Evolutionary conservation across 345 rosid species (phyloP).

Genomic region (Gossypium thurberi): DNA sequence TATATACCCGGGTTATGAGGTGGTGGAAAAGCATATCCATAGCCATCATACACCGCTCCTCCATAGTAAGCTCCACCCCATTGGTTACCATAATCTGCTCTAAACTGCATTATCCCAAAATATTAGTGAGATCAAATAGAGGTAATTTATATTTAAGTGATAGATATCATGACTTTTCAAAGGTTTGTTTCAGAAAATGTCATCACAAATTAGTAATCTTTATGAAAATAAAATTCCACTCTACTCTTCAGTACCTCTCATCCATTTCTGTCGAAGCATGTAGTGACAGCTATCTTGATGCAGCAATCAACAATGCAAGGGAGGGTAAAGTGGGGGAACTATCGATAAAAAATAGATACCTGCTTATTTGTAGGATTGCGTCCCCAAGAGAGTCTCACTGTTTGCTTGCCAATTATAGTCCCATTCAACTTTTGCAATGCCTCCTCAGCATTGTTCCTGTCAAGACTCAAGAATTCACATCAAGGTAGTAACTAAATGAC

Average conservation of each 20-base stretch:
- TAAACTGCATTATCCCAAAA: constrained; percentile 37
- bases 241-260: background rate
- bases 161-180: background rate
- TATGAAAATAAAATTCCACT: background rate
- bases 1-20: constrained; percentile 80
- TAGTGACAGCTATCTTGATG: background rate
- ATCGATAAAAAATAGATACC: constrained; percentile 24
- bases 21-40: constrained; percentile 69
- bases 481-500: background rate
- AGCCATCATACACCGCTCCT: constrained; percentile 71
- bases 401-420: constrained; percentile 55
- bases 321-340: background rate
- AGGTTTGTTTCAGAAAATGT: background rate
- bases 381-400: constrained; percentile 82
- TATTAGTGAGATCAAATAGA: background rate
- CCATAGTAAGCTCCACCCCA: constrained; percentile 77
- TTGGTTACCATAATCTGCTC: constrained; percentile 70
- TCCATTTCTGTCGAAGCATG: background rate
- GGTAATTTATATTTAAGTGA: too few relatives aligned
- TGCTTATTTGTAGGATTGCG: constrained; percentile 76
- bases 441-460: constrained; percentile 79
- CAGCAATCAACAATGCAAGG: background rate
- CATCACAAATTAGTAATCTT: background rate
- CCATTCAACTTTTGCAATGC: constrained; percentile 78
- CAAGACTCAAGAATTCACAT: constrained; percentile 10